Percentiles rank a stretch among this genome's conserved stretches.
Conservation (phyloP, 139 green algal species). For the Chlamydomonas sp. region DNA sequence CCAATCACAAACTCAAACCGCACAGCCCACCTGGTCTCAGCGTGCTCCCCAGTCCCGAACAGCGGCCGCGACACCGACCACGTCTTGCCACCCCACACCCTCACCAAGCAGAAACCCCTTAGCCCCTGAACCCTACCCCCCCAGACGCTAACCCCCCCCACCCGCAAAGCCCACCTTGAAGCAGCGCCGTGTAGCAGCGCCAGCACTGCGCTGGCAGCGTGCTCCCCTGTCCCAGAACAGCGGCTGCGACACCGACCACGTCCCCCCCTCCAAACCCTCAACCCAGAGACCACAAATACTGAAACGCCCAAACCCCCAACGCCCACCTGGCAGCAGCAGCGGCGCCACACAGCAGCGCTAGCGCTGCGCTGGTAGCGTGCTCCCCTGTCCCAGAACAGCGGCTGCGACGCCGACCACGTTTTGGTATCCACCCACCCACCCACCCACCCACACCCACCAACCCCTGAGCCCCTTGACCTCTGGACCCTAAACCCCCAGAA, state of each 20-base stretch:
- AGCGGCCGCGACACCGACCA: conserved; percentile 29
- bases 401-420: conserved; percentile 25
- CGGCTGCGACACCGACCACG: conserved; percentile 25
- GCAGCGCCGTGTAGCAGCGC: not conserved
- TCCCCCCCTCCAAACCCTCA: too few species aligned
- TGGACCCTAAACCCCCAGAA: too few species aligned
- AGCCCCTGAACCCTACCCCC: too few species aligned
- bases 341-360: not conserved
- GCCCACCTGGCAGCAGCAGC: not conserved
- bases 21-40: not conserved
- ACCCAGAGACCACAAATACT: too few species aligned
- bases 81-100: too few species aligned
- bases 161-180: not conserved
- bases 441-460: too few species aligned
- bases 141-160: too few species aligned
- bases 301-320: too few species aligned
- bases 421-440: too few species aligned
- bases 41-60: conserved; percentile 18
- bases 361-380: not conserved
- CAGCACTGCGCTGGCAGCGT: not conserved
- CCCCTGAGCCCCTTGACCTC: too few species aligned
- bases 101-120: too few species aligned
- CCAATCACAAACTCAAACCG: too few species aligned
- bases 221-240: conserved; percentile 24
- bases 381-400: conserved; percentile 26